Evolutionary conservation across 164 flowering plant genomes (phyloP).

Genomic region (Tinospora cordifolia): DNA sequence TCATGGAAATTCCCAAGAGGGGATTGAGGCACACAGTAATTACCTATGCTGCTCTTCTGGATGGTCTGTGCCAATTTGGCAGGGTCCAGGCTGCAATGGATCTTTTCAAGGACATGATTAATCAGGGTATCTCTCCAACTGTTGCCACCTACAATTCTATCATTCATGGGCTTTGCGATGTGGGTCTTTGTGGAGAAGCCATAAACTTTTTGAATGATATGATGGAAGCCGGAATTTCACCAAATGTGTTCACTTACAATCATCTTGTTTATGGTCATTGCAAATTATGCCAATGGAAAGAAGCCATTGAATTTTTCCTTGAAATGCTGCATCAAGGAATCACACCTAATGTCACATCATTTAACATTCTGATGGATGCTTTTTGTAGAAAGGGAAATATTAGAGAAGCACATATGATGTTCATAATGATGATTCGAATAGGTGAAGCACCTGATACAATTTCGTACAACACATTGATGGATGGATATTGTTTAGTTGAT

Average conservation of each 20-base stretch:
- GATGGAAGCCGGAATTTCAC: constrained; percentile 2
- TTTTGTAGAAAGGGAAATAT: neutral
- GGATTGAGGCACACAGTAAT: constrained; percentile 12
- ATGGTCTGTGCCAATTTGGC: constrained; percentile 11
- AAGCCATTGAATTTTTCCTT: neutral
- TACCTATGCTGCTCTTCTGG: constrained; percentile 12
- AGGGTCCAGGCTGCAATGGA: constrained; percentile 9
- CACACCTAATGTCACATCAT: neutral
- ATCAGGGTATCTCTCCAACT: constrained; percentile 3
- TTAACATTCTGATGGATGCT: neutral
- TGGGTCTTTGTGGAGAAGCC: neutral
- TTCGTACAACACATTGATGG: neutral
- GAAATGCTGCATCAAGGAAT: constrained; percentile 1
- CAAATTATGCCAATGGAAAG: constrained; percentile 4
- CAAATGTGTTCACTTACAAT: constrained; percentile 3
- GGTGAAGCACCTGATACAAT: neutral
- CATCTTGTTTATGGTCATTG: constrained; percentile 4
- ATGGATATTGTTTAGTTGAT: constrained; percentile 4
- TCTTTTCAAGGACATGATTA: neutral
- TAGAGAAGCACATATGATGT: neutral
- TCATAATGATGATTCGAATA: neutral
- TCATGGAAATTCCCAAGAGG: constrained; percentile 4
- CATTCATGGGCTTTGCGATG: constrained; percentile 3
- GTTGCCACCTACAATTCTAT: constrained; percentile 3
- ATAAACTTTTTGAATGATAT: neutral